Conservation (phyloP, 108 stramenopile genomes). For the Tribonema minus region DNA sequence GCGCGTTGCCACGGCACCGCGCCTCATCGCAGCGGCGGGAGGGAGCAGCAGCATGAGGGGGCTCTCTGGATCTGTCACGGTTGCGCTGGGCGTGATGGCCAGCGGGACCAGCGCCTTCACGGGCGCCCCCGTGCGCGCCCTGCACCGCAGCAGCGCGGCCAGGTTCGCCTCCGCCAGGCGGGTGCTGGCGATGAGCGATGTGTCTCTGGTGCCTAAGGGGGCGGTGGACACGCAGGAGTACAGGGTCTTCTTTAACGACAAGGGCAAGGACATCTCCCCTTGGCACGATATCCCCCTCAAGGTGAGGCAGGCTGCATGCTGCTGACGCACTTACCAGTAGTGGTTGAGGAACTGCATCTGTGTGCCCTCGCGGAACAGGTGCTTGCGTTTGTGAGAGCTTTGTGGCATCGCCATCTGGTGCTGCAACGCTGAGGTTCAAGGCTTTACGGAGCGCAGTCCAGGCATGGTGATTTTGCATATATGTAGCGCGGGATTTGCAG, state of each 20-base stretch:
- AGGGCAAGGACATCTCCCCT: constrained; percentile 57
- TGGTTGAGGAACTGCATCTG: background rate
- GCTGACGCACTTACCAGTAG: background rate
- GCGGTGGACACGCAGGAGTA: constrained; percentile 29
- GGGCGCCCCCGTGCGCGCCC: background rate
- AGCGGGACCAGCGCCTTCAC: background rate
- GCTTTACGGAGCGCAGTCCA: too few relatives aligned
- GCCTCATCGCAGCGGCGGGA: too few relatives aligned
- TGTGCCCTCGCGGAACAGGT: background rate
- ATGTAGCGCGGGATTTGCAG: too few relatives aligned
- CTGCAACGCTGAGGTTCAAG: too few relatives aligned
- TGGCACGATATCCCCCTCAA: constrained; percentile 68
- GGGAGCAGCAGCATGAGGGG: too few relatives aligned
- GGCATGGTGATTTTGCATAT: too few relatives aligned
- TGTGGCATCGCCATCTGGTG: too few relatives aligned
- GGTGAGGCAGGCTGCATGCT: constrained; percentile 6
- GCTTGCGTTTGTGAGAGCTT: too few relatives aligned
- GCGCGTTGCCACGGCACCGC: too few relatives aligned
- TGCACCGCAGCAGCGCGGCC: background rate
- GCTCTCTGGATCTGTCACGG: background rate
- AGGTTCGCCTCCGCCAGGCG: background rate
- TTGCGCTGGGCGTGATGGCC: background rate
- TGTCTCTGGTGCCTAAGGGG: background rate
- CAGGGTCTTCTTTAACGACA: constrained; percentile 40
- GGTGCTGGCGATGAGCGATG: background rate